Conservation (phyloP, 164 flowering plant species). For the Magnolia kwangsiensis region DNA sequence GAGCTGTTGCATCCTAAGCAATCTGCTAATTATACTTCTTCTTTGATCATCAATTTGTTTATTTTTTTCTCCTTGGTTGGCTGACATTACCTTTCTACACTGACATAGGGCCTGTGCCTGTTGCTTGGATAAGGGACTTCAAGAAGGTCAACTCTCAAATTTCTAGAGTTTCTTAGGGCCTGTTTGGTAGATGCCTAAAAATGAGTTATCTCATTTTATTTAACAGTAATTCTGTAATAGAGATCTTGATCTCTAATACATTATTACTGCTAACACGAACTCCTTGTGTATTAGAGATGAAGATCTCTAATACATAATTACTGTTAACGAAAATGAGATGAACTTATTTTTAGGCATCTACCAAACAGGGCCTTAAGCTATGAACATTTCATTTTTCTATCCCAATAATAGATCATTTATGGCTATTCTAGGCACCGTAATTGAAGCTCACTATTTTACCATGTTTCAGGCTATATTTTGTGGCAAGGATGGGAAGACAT, state of each 20-base stretch:
- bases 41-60: neutral
- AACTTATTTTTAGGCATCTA: too few species aligned
- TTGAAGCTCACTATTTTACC: neutral
- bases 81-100: constrained; percentile 13
- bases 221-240: too few species aligned
- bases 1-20: too few species aligned
- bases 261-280: too few species aligned
- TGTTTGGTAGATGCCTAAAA: neutral
- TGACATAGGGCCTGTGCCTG: constrained; percentile 39
- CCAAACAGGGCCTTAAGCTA: neutral
- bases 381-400: neutral
- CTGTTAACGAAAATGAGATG: too few species aligned
- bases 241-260: too few species aligned
- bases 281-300: too few species aligned
- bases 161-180: neutral
- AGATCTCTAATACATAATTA: too few species aligned
- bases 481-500: constrained; percentile 40
- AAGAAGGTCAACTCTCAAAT: constrained; percentile 45
- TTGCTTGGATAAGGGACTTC: constrained; percentile 52
- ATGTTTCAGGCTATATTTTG: constrained; percentile 52
- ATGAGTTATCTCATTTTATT: too few species aligned
- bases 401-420: neutral
- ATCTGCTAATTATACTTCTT: too few species aligned
- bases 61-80: neutral
- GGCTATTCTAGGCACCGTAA: neutral